Base-by-base conservation (phyloP, 164 flowering plant species). In the Piper betle region DNA sequence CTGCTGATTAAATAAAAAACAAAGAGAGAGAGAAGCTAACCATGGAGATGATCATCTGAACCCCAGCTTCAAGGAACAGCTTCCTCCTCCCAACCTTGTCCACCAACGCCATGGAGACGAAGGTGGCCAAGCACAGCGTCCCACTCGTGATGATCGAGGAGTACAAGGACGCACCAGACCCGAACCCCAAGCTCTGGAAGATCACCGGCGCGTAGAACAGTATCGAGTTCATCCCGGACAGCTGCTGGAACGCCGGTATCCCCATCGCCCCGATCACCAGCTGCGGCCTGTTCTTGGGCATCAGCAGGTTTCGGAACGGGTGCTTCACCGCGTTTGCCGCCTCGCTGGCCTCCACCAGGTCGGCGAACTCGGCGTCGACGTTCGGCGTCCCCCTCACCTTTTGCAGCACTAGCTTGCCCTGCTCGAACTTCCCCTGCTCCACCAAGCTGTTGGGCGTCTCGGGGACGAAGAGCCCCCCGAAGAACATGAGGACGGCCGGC, bases 361-460 rank as follows among this genome's bases (percentile, higher is more conserved):
- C 96, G 0, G 75, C 75, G 55, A 85, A 84, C 61, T 91, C 97
- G 1, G 94, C 94, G 40, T 85, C 84, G 1, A 91, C 81, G 3
- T 88, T 87, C 1, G 50, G 37, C 20, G 93, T 89, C 0, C 98
- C 98, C 68, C 98, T 77, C 3, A 91, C 66, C 68, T 75, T 88
- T 73, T 80, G 82, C 65, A 91, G 65, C 1, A 82, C 74, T 18
- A 15, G 53, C 62, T 80, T 77, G 38, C 69, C 92, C 73, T 88
- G 85, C 1, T 88, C 86, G 10, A 80, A 37, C 63, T 60, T 83
- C 5, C 94, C 92, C 65, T 80, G 88, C 64, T 88, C 92, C 4
- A 91, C 88, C 2, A 91, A 82, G 64, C 97, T 91, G 75, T 91
- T 91, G 0, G 97, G 97, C 0, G 96, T 91, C 75, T 91, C 97